phyloP scores from a whole-genome alignment of 208 protist genomes.

The Crithidia fasciculata region DNA sequence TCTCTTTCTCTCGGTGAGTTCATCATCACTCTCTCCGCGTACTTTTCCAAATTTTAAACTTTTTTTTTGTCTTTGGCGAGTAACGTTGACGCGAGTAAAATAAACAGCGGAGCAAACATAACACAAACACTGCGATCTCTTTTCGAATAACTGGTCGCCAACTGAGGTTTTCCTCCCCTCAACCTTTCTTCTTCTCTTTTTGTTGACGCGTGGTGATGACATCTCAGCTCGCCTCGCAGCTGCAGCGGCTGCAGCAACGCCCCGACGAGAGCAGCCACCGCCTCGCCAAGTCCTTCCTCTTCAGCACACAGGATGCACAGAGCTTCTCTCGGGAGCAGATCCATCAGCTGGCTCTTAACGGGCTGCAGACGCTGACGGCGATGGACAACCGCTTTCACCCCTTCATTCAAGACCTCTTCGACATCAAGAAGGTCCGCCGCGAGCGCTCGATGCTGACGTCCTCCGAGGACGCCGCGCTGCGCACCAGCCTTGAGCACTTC shows the following conservation, averaged over 20 bases:
- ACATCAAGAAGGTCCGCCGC: constrained; percentile 55
- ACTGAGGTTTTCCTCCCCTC: too few species aligned
- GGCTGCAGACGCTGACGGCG: constrained; percentile 72
- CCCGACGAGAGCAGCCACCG: constrained; percentile 59
- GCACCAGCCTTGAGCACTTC: constrained; percentile 63
- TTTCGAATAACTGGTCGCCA: too few species aligned
- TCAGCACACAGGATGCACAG: constrained; percentile 68
- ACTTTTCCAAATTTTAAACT: too few species aligned
- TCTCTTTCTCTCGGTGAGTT: too few species aligned
- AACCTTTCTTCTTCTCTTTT: not conserved
- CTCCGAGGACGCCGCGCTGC: constrained; percentile 43
- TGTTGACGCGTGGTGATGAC: constrained; percentile 42
- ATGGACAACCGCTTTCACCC: constrained; percentile 87
- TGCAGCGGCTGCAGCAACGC: constrained; percentile 77
- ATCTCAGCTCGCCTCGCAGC: constrained; percentile 81
- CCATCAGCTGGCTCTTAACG: constrained; percentile 75
- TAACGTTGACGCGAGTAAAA: too few species aligned
- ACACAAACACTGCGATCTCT: too few species aligned
- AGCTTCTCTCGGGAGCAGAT: constrained; percentile 88
- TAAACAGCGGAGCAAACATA: too few species aligned
- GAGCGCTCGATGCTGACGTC: constrained; percentile 69
- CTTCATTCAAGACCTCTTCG: constrained; percentile 75
- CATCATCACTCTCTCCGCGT: too few species aligned
- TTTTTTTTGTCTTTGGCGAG: too few species aligned
- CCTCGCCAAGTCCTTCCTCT: constrained; percentile 82